Evolutionary conservation across 2,329 filamentous ascomycete genomes (phyloP), one percentile per base, ranked within the genome.

Genomic region (Dendryphion nanum): DNA sequence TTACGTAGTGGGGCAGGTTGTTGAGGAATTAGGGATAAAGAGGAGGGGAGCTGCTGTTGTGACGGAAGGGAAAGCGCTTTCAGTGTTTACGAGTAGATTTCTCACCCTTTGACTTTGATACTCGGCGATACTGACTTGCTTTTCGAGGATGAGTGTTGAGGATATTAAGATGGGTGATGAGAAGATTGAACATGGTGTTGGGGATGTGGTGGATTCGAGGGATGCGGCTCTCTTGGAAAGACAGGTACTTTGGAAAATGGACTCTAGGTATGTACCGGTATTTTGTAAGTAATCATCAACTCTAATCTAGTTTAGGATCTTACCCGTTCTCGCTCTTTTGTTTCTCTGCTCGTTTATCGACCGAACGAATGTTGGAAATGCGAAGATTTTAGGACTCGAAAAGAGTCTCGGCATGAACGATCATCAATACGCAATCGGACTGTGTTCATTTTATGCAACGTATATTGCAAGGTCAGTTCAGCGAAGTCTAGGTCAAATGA

Each of bases 351-450:
- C 81, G 1, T 78, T 78, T 46, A 69, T 79, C 38, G 83, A 86
- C 60, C 75, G 84, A 29, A 85, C 82, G n/a, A 87, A 86, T 55
- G 80, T 86, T 24, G 83, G 83, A 24, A 86, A 86, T 53, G 83
- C 82, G 17, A 80, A 80, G 44, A 79, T 86, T 6, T 72, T 83
- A 35, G 77, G 78, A 1, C 70, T 87, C 12, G 77, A 83, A 48
- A 48, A 66, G 1, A 77, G 82, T 50, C 47, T 61, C 7, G 40
- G 53, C 30, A 78, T 87, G 46, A 76, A 66, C 4, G 77, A 82
- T 40, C 65, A 72, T 38, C 78, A 86, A 53, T 86, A 85, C 59
- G 77, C 81, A 33, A 75, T 78, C 29, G 81, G 81, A 1, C 67
- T 86, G 19, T 74, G 79, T 10, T 77, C 82, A 2, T 85, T 82